Evolutionary conservation across 192 early-diverging fungal genomes (phyloP), one percentile per base, ranked within the genome.

Genomic region (Podila epicladia): DNA sequence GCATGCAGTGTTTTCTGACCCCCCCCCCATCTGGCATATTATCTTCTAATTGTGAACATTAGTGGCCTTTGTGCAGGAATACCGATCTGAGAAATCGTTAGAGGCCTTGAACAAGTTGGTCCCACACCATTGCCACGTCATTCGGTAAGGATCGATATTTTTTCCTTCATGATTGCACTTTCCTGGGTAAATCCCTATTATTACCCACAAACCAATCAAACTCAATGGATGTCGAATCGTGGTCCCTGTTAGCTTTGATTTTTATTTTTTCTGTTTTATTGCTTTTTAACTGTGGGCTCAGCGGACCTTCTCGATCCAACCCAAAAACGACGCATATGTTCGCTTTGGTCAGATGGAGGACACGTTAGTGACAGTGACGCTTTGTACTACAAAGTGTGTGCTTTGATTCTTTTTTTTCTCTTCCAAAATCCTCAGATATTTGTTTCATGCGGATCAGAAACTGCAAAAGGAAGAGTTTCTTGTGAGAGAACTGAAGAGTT

Each of bases 41-140:
- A 20, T 73, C 35, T 35, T 38, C 35, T 35, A 35, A 51, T 35
- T 59, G 33, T 58, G 31, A 35, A 8, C 17, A 48, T 29, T 24
- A 95, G 94, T 96, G 32, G 94, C 94, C 1, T 96, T 96, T 84
- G 88, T 95, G 9, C 95, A 96, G 76, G 95, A 96, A 72, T 96
- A 96, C 74, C 85, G 91, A 51, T 94, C 94, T 9, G 93, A 95
- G 72, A 90, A 96, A 74, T 94, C 93, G 22, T 79, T 96, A 5
- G 92, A 96, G 65, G 95, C 93, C 7, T 77, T 96, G 61, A 94
- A 95, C 80, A 91, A 93, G 63, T 80, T 95, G 24, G 94, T 94
- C 9, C 95, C 95, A n/a, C 94, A 94, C 75, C 86, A 94, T 71
- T 95, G 93, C 83, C 91, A 93, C 84, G 88, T 95, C n/a, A 78